Evolutionary conservation across 2,329 filamentous ascomycete genomes (phyloP), one percentile per base, ranked within the genome.

Genomic region (Zopfia rhizophila): DNA sequence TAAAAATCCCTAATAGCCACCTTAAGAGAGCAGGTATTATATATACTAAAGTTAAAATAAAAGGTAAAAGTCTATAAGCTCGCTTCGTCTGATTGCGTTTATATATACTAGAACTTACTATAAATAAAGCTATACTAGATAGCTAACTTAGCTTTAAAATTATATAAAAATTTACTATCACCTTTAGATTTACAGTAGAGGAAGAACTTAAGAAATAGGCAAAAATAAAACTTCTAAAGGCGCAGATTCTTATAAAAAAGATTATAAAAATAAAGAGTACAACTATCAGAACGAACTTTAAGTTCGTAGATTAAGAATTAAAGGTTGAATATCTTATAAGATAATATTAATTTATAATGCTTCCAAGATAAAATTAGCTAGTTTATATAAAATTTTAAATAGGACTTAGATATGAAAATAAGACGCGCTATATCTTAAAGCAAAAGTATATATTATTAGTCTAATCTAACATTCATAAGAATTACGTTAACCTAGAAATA

Each of bases 51-150:
- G 37, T 39, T 16, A 39, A 3, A 30, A 19, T 21, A 7, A 39
- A 39, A 19, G 24, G 30, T n/a, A 27, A 27, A 7, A 17, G 37
- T 12, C 30, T 29, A 27, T 39, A 19, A 18, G 37, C 14, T 22
- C 29, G 16, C 5, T n/a, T n/a, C 24, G 16, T 28, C 13, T 10
- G 11, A n/a, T 8, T 12, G 7, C 17, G 24, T 5, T 21, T 19
- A 29, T 16, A 21, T 17, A 39, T 30, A 12, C 3, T 16, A 12
- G 29, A 18, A 39, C 25, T 18, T 29, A 3, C 22, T 21, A n/a
- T 30, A 39, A n/a, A n/a, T n/a, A n/a, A 27, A 3, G 37, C 37
- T 21, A 39, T 42, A 5, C 32, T 42, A 14, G 38, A 42, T 42
- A 19, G 27, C 12, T 32, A 29, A 24, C 27, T 33, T 33, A 19